Conservation (phyloP, 1,284 basidiomycete species). For the Coriolopsis trogii region DNA sequence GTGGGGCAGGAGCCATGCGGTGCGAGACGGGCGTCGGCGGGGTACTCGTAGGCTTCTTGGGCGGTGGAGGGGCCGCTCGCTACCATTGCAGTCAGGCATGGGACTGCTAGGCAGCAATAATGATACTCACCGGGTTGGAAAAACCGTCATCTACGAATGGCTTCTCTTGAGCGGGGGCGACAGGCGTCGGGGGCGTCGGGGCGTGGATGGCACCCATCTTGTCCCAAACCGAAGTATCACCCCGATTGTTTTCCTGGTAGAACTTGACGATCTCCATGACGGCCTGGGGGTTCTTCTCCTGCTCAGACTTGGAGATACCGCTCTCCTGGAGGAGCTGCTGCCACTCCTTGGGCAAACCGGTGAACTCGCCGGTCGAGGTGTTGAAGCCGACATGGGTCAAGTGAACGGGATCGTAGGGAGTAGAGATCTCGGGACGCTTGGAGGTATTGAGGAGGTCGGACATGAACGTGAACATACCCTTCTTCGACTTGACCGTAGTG, state of each 20-base stretch:
- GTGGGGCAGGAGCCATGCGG: slow-evolving; percentile 70
- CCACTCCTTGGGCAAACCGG: slow-evolving; percentile 98
- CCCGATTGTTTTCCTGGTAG: slow-evolving; percentile 86
- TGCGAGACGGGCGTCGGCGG: slow-evolving; percentile 52
- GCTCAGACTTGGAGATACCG: slow-evolving; percentile 93
- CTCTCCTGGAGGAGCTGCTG: slow-evolving; percentile 96
- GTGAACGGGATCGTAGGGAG: slow-evolving; percentile 99
- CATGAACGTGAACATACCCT: slow-evolving; percentile 78
- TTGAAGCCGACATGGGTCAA: slow-evolving; percentile 99
- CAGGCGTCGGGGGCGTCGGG: slow-evolving; percentile 25
- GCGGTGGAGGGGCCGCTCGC: slow-evolving; percentile 54
- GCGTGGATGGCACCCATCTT: slow-evolving; percentile 67
- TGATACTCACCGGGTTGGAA: slow-evolving; percentile 51
- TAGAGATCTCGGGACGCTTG: slow-evolving; percentile 93
- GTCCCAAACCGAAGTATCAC: slow-evolving; percentile 70
- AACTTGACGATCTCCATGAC: slow-evolving; percentile 99
- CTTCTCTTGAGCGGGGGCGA: slow-evolving; percentile 20
- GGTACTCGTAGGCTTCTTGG: slow-evolving; percentile 52
- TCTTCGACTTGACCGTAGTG: slow-evolving; percentile 68
- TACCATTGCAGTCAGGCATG: slow-evolving; percentile 25
- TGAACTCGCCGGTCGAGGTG: slow-evolving; percentile 97
- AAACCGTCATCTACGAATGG: slow-evolving; percentile 46
- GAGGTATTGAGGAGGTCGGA: slow-evolving; percentile 59
- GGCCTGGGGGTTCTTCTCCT: slow-evolving; percentile 97
- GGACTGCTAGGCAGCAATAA: slow-evolving; percentile 10